Evolutionary conservation across 768 basidiomycete genomes (phyloP).

Genomic region (Trametes coccinea): DNA sequence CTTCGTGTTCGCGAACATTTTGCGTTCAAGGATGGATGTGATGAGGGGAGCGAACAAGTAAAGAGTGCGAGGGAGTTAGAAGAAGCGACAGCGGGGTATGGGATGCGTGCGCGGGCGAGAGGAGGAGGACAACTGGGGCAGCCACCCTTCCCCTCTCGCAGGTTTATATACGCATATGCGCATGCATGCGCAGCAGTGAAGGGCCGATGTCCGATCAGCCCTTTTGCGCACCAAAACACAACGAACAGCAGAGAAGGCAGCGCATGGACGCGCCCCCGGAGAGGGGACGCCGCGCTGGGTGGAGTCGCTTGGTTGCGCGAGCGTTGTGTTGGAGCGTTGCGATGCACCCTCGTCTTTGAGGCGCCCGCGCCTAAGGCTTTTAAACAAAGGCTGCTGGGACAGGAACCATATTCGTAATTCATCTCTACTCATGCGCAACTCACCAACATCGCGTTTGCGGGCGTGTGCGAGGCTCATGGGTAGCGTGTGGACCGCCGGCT

Average conservation of each 20-base stretch:
- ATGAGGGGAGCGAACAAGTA: not conserved
- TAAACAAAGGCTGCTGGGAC: not conserved
- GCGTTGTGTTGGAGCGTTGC: slow-evolving; percentile 8
- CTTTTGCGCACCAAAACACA: not conserved
- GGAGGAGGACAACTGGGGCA: not conserved
- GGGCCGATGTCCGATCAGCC: slow-evolving; percentile 3
- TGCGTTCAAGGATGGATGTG: not conserved
- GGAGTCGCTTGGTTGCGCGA: slow-evolving; percentile 9
- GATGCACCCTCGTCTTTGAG: not conserved
- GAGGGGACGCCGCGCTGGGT: not conserved
- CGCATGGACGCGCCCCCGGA: not conserved
- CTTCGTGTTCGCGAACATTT: slow-evolving; percentile 18
- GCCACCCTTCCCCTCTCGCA: no score
- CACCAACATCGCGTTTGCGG: slow-evolving; percentile 7
- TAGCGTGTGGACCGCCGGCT: not conserved
- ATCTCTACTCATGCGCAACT: not conserved
- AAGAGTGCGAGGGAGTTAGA: not conserved
- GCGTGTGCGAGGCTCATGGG: not conserved
- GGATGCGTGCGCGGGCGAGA: not conserved
- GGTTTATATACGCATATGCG: slow-evolving; percentile 1
- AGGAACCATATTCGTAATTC: not conserved
- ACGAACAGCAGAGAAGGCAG: not conserved
- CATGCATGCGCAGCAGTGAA: slow-evolving; percentile 7
- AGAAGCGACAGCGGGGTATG: not conserved
- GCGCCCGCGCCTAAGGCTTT: not conserved